Base-by-base conservation (phyloP, 2,329 filamentous ascomycete genomes). In the Coleophoma eucalyptorum region DNA sequence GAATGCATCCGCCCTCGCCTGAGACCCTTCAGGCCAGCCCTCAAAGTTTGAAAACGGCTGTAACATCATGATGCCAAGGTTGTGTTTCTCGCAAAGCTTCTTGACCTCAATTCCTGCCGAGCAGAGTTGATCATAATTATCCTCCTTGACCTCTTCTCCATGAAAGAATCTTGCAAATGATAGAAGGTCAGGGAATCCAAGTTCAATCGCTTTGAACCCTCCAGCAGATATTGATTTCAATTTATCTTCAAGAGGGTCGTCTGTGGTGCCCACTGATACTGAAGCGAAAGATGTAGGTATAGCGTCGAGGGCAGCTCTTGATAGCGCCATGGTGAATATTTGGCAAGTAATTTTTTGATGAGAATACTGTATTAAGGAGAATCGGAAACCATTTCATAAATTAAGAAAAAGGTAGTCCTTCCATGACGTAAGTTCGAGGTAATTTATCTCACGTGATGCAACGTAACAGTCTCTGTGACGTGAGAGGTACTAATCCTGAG, bases 31-130 rank as follows among this genome's bases (percentile, higher is more conserved):
- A 0, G 76, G 70, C 87, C 87, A 92, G 1, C 87, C 88, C 59
- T 92, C 87, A 51, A 90, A 90, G 59, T 90, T 88, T 15, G 82
- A 72, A 59, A 92, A 91, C 0, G 87, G 87, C 60, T 92, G 87
- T 5, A 91, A 68, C 72, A 90, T 86, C 65, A 91, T 75, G 50
- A 91, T 77, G 34, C 75, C 71, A 1, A 91, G 67, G 0, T 70
- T 67, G 33, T 82, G 71, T 11, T 77, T 70, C 21, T 77, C 69
- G 45, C 79, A 83, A 43, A 86, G 65, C 0, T 69, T 67, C 47
- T 73, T 76, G 46, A 89, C 77, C 37, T 80, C 71, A 15, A 62
- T 62, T 0, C 78, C 83, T 1, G 84, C 76, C 2, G 70, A 67
- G 49, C 74, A 74, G 1, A 91, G 72, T 3, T 76, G 67, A 16